Percentiles rank a stretch among this genome's conserved stretches.
Evolutionary conservation across 306 rosid genomes (phyloP).

Genomic region (Prunus davidiana): DNA sequence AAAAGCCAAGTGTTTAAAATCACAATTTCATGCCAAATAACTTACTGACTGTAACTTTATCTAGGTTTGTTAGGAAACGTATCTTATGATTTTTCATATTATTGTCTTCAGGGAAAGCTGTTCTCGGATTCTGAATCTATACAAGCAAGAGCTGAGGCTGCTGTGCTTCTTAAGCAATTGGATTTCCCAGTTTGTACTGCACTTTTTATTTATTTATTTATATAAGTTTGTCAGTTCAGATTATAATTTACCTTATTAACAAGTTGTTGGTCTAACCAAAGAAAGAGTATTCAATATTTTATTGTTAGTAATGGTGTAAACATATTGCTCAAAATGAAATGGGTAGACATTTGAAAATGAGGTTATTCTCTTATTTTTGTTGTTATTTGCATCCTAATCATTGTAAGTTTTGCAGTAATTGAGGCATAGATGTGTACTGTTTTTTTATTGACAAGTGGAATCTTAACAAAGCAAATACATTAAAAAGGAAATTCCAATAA

Average conservation of each 20-base stretch:
- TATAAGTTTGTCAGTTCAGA: constrained; percentile 1
- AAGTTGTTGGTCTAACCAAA: neutral
- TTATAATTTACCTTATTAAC: neutral
- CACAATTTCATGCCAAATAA: neutral
- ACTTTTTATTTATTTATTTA: neutral
- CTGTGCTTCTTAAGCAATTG: constrained; percentile 90
- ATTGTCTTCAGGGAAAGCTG: constrained; percentile 64
- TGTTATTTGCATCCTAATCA: neutral
- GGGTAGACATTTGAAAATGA: constrained; percentile 4
- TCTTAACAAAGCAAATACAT: neutral
- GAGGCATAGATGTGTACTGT: neutral
- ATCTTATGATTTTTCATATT: constrained; percentile 29
- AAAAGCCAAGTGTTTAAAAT: neutral
- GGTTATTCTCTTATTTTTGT: neutral
- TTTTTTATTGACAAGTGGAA: neutral
- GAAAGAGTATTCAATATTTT: neutral
- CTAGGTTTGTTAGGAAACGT: neutral
- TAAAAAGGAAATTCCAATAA: neutral
- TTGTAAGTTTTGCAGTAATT: neutral
- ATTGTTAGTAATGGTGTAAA: neutral
- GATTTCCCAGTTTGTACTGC: constrained; percentile 70
- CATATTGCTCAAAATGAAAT: neutral
- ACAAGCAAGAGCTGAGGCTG: constrained; percentile 94
- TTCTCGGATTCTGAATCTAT: constrained; percentile 91
- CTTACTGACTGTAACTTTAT: neutral